A percentile compares a stretch with the other conserved stretches of the same genome.
phyloP scores from a whole-genome alignment of 768 basidiomycete genomes.

The Lactarius quietus region DNA sequence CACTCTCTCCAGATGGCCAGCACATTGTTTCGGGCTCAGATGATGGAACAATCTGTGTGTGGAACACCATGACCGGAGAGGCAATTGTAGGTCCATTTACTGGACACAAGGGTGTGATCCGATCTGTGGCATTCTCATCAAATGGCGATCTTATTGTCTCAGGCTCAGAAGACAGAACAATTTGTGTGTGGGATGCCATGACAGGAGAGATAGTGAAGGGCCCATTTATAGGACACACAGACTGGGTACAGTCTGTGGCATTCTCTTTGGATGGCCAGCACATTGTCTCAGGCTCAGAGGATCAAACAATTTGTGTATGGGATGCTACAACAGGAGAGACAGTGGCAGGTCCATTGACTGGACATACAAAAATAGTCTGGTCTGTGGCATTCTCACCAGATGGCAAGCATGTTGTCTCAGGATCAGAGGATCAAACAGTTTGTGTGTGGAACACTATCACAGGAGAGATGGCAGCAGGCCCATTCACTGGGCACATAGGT shows the following conservation, averaged over 20 bases:
- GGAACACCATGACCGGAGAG: too few relatives aligned
- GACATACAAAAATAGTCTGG: background rate
- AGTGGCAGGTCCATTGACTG: background rate
- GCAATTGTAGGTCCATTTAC: too few relatives aligned
- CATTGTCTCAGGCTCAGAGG: conserved; percentile 8
- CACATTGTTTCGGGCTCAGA: too few relatives aligned
- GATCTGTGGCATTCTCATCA: background rate
- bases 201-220: background rate
- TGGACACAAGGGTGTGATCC: too few relatives aligned
- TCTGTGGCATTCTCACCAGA: conserved; percentile 1
- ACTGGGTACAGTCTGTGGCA: background rate
- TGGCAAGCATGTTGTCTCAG: conserved; percentile 27
- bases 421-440: conserved; percentile 5
- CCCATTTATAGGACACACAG: background rate
- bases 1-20: conserved; percentile 6
- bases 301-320: background rate
- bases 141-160: background rate
- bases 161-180: background rate
- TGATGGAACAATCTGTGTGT: too few relatives aligned
- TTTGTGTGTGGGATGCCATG: background rate
- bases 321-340: background rate
- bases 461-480: background rate
- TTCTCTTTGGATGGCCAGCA: conserved; percentile 6
- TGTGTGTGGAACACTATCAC: conserved; percentile 4
- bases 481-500: background rate